Base-by-base conservation (phyloP, 208 protist genomes). In the Leishmania martiniquensis region DNA sequence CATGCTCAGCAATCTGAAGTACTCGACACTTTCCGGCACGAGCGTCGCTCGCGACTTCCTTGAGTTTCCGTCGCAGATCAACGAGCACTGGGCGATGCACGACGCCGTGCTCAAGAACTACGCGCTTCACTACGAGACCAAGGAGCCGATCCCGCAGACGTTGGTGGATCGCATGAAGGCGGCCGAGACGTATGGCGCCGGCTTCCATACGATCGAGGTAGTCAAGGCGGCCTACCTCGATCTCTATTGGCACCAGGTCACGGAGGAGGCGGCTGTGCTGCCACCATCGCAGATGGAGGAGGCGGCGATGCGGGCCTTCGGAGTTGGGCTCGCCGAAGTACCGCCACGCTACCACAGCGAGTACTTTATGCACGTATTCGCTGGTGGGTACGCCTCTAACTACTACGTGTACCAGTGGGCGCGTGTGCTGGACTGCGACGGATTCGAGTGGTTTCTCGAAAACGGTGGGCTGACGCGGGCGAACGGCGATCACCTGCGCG, bases 381-480 rank as follows among this genome's bases (percentile, higher is more conserved):
- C 79, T 2, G 89, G 92, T 37, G 91, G 83, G 20, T 96, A 96
- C 80, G 37, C 82, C 20, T 76, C 89, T 4, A 87, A 87, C 32
- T 96, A 95, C 86, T 94, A 93, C 77, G 79, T 78, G 22, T 96
- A 96, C 80, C 84, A 87, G 72, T 89, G 85, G 87, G 92, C 91
- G 9, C 84, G 90, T 17, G 80, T 95, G 77, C 75, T 94, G 44
- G 85, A 89, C 52, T 85, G 87, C 47, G 89, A 95, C 75, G 83
- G 76, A 5, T 93, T 91, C 59, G 87, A 81, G 51, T 92, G 85
- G 76, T 91, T 96, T 67, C 87, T 89, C 1, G 86, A 93, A 77
- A 75, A 89, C 37, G 89, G 89, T 25, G 87, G 91, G 3, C 79
- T 91, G 20, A 75, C 81, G 2, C 83, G 87, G 9, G 75, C 83